Evolutionary conservation across 2,329 filamentous ascomycete genomes (phyloP).

Genomic region (Penicillium decumbens): DNA sequence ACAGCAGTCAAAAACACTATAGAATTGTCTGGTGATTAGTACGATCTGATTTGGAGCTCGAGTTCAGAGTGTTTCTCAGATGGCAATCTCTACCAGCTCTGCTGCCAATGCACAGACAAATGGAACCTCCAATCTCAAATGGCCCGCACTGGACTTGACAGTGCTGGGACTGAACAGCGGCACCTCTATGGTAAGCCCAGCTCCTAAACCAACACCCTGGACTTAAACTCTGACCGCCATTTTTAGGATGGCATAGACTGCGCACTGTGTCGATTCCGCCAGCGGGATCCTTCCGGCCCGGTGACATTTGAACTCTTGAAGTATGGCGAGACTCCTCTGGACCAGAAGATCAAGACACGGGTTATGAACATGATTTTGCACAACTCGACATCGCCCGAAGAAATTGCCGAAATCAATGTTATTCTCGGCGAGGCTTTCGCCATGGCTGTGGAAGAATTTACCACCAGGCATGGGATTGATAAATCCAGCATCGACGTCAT

Average conservation of each 20-base stretch:
- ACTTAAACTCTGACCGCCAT: neutral
- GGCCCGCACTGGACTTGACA: constrained; percentile 43
- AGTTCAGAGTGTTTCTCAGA: too few species aligned
- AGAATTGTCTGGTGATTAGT: too few species aligned
- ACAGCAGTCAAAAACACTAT: too few species aligned
- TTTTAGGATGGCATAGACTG: constrained; percentile 52
- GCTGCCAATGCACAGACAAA: too few species aligned
- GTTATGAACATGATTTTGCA: constrained; percentile 56
- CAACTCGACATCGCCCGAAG: constrained; percentile 51
- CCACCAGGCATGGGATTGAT: constrained; percentile 42
- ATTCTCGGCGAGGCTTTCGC: constrained; percentile 56
- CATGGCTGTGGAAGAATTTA: constrained; percentile 50
- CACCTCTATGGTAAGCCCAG: constrained; percentile 45
- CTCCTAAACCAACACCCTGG: neutral
- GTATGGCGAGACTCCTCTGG: constrained; percentile 54
- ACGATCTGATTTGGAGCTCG: too few species aligned
- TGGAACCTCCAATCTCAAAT: too few species aligned
- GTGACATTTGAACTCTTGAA: constrained; percentile 55
- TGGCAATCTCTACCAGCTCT: too few species aligned
- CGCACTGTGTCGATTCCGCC: constrained; percentile 54
- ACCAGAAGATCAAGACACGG: constrained; percentile 51
- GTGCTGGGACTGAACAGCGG: constrained; percentile 54
- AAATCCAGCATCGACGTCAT: constrained; percentile 51
- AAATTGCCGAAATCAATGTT: constrained; percentile 55
- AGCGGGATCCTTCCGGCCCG: constrained; percentile 48